A percentile compares a stretch with the other conserved stretches of the same genome.
Conservation (phyloP, 1,284 basidiomycete genomes). For the Sanghuangporus sanghuang region DNA sequence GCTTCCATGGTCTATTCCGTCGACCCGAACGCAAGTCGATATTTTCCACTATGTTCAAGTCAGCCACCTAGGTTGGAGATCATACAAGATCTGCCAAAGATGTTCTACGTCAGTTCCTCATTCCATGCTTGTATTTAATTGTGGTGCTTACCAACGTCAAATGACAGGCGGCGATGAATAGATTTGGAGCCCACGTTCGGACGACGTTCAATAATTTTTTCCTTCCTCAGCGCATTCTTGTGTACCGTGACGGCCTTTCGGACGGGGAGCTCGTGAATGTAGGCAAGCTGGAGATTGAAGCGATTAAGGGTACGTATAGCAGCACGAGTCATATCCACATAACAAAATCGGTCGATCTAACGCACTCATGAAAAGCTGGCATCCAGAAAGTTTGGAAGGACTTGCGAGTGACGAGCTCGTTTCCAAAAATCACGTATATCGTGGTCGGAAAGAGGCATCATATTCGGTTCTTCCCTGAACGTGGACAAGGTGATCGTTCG, state of each 20-base stretch:
- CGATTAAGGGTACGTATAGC: slow-evolving; percentile 26
- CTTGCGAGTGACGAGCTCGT: neutral
- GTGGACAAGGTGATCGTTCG: slow-evolving; percentile 23
- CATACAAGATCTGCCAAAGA: slow-evolving; percentile 11
- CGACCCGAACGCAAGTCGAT: slow-evolving; percentile 25
- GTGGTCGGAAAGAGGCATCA: slow-evolving; percentile 39
- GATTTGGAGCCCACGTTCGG: slow-evolving; percentile 17
- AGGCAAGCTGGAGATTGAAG: slow-evolving; percentile 24
- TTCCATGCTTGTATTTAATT: no score
- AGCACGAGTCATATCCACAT: neutral
- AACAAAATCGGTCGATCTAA: neutral
- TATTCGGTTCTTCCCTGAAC: slow-evolving; percentile 34
- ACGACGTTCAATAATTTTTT: neutral
- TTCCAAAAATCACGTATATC: slow-evolving; percentile 26
- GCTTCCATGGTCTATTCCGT: slow-evolving; percentile 32
- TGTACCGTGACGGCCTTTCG: slow-evolving; percentile 37
- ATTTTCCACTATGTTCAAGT: slow-evolving; percentile 5
- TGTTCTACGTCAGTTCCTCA: slow-evolving; percentile 15
- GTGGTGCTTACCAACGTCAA: no score
- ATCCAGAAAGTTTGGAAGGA: slow-evolving; percentile 6
- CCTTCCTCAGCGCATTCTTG: slow-evolving; percentile 24
- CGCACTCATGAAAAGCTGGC: slow-evolving; percentile 2
- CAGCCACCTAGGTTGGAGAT: slow-evolving; percentile 18
- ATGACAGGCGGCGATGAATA: neutral
- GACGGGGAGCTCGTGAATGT: slow-evolving; percentile 35